Evolutionary conservation across 1,284 basidiomycete genomes (phyloP), one percentile per base, ranked within the genome.

Genomic region (Lentinula novae-zelandiae): DNA sequence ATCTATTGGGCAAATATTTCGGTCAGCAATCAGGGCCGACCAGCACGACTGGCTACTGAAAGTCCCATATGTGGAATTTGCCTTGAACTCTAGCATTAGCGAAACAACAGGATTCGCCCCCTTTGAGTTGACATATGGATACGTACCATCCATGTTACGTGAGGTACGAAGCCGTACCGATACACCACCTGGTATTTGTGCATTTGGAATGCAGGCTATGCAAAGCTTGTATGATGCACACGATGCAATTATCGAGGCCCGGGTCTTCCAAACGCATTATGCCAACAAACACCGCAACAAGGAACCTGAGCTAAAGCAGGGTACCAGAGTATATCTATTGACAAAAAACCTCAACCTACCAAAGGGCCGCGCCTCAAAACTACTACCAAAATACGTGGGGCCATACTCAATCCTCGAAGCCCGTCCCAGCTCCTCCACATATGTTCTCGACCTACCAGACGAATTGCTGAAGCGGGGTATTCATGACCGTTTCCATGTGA

Each of bases 41-140:
- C 76, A 78, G 57, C 62, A 64, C 6, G 71, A 77, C 44, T 78
- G 76, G 75, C 64, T 67, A 0, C 55, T 66, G 0, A 66, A 69
- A 33, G 2, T 75, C 0, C 72, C 74, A 0, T 33, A 72, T 10
- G 68, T 72, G 0, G 73, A 76, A 36, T 59, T 59, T 46, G 50
- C 58, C 3, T 17, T 59, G 17, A 59, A 59, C 48, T 52, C 49
- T 4, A 68, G 68, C 17, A 60, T 71, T 0, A 72, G 63, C 22
- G 68, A 65, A 1, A 65, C 70, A 0, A 77, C 72, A 0, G 71
- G 72, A 1, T 75, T 70, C 54, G 67, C 73, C 1, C 75, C 73
- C 1, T 80, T 79, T 58, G 69, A 75, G 42, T 62, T 78, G 2
- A 75, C 72, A 58, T 66, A 69, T 44, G 73, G 74, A 1, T 56